Conservation (phyloP, 164 flowering plant genomes). For the Tetracentron sinense region DNA sequence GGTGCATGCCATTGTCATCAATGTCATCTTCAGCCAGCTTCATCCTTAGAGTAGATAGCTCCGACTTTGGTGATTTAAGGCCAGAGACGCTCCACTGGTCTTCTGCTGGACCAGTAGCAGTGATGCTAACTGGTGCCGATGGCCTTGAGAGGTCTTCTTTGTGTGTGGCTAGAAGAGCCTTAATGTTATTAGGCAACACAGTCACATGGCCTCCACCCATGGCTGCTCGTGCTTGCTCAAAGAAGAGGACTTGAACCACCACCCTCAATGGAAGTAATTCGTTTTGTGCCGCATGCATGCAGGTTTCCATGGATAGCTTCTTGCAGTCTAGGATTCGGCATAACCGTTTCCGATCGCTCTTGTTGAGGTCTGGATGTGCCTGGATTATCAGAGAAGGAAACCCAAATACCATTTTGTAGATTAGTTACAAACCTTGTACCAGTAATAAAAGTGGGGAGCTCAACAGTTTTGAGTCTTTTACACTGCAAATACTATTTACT, state of each 20-base stretch:
- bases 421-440: not conserved
- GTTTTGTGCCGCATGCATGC: constrained; percentile 95
- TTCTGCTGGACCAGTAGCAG: constrained; percentile 36
- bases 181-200: constrained; percentile 66
- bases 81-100: constrained; percentile 81
- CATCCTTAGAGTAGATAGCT: constrained; percentile 62
- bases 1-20: constrained; percentile 34
- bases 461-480: no score
- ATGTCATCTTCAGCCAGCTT: constrained; percentile 69
- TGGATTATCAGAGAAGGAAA: constrained; percentile 17
- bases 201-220: constrained; percentile 56
- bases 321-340: constrained; percentile 91
- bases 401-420: constrained; percentile 1
- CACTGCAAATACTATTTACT: no score
- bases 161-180: constrained; percentile 61
- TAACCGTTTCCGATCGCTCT: constrained; percentile 79
- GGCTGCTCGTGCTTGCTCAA: constrained; percentile 79
- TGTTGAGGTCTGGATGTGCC: constrained; percentile 81
- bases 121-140: constrained; percentile 29
- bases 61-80: constrained; percentile 61
- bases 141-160: constrained; percentile 41
- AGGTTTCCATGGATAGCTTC: constrained; percentile 82
- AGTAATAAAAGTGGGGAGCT: not conserved
- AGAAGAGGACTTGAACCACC: constrained; percentile 95
- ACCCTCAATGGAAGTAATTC: constrained; percentile 88